Base-by-base conservation (phyloP, 2,329 filamentous ascomycete species). In the Pseudogymnoascus verrucosus region DNA sequence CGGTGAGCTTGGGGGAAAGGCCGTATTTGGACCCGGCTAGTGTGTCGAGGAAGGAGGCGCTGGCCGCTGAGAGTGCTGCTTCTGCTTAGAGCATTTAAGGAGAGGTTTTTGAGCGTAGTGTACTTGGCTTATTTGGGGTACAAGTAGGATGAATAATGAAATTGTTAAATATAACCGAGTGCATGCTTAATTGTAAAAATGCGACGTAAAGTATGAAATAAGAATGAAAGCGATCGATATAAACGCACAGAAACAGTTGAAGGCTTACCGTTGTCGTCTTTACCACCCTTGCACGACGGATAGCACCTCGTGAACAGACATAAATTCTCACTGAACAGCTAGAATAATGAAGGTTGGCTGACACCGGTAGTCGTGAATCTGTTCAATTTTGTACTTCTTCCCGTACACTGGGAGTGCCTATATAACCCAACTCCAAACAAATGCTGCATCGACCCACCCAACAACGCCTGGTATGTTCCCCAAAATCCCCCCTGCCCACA, bases 21-120 rank as follows among this genome's bases (percentile, higher is more conserved):
- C 82, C 78, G 3, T 84, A 79, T 64, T 74, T 81, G 44, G 80
- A 83, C 68, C 75, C 79, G 0, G 71, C 73, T 14, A 82, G 79
- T 66, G 76, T 69, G 28, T 76, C 76, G 6, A 74, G 80, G 37
- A 75, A 72, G 54, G 78, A 80, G 68, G 76, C 74, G 3, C 66
- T 81, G 65, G 54, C 65, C 62, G 47, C 62, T 66, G 47, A 63
- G 28, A 63, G 47, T 37, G 42, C 21, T 12, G 60, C 16, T 11
- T 23, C 59, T 39, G 59, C 59, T 23, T 61, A 34, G 57, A 61
- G 51, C 28, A 23, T 12, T 16, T 5, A 42, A 11, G 16, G 16
- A 34, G 31, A 34, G 10, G 10, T 12, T 21, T 47, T 23, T 47
- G 8, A 28, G 44, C 23, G 51, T 57, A 34, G 51, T 21, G 11